Base-by-base conservation (phyloP, 208 protist genomes). In the Acanthamoeba culbertsoni region DNA sequence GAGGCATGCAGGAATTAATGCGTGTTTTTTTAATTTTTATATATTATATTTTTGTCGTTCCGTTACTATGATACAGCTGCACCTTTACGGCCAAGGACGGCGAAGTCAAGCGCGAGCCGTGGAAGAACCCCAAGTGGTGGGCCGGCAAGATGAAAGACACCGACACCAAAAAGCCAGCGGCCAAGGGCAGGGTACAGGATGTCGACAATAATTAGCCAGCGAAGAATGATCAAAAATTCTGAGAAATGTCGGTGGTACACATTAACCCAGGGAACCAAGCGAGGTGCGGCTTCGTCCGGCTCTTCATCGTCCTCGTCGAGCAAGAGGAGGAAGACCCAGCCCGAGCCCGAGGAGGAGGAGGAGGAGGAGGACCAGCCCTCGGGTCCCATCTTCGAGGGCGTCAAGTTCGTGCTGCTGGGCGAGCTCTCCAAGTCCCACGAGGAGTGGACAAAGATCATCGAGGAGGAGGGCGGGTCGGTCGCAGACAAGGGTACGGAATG, bases 121-220 rank as follows among this genome's bases (percentile, higher is more conserved):
- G 79, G 79, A 89, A 89, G 51, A 89, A 65, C 79, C 79, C 79
- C 45, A 89, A 89, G 55, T 89, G 79, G 79, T 89, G 79, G 79
- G 51, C 46, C 45, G 46, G 51, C 18, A 89, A 65, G 79, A 89
- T 89, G 35, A 65, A 59, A 20, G 33, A 57, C 31, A 35, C 6
- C 79, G 26, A 20, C 51, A 89, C 31, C 26, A 88, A 89, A 37
- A 89, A 89, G 79, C 20, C 46, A 18, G 51, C 79, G 20, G 33
- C 51, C 55, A 86, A 62, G 43, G 51, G 28, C 7, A 8, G 62
- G 7, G 33, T 26, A 7, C 14, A 82, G n/a, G 7, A 33, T n/a
- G 26, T 33, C 14, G 8, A 37, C 62, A 28, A 8, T 33, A 8
- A 77, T 10, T 14, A 8, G 20, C 12, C 16, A 35, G 16, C 28